These are phyloP conservation scores for Acephala macrosclerotiorum DNA, from an alignment of 2,329 filamentous ascomycete genomes.

Conservation along the genomic window DNA sequence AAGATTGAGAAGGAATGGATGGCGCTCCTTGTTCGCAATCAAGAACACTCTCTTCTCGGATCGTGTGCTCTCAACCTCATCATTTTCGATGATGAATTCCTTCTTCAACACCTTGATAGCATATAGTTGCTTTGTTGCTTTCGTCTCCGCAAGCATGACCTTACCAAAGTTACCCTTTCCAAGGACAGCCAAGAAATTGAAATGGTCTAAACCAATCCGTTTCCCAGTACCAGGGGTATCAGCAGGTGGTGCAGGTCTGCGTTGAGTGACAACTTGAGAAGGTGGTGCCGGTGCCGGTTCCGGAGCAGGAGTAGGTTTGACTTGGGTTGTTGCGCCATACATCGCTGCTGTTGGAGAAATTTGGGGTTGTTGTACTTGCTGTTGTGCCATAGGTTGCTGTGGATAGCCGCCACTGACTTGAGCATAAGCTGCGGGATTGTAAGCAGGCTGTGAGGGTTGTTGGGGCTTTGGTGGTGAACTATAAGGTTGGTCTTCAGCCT, in stretches of 20 bases:
- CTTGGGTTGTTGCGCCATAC: constrained; percentile 46
- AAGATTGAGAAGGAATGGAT: constrained; percentile 93
- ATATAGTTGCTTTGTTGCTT: constrained; percentile 88
- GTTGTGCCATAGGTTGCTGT: constrained; percentile 49
- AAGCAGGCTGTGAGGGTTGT: constrained; percentile 65
- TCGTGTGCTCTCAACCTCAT: constrained; percentile 96
- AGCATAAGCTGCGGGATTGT: constrained; percentile 82
- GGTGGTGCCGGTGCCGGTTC: constrained; percentile 37
- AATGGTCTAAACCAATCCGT: constrained; percentile 95
- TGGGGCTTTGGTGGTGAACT: constrained; percentile 45
- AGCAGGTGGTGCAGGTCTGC: constrained; percentile 72
- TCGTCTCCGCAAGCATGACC: constrained; percentile 98
- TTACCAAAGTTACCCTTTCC: constrained; percentile 99
- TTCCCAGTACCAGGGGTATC: constrained; percentile 77
- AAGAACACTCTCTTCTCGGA: constrained; percentile 98
- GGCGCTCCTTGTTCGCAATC: constrained; percentile 94
- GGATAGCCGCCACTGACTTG: constrained; percentile 62
- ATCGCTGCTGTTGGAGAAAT: constrained; percentile 41
- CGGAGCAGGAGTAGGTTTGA: constrained; percentile 34
- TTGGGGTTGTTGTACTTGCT: constrained; percentile 30
- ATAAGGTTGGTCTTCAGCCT: constrained; percentile 36
- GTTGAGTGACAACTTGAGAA: constrained; percentile 46
- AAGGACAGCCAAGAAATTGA: constrained; percentile 97
- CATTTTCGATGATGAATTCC: constrained; percentile 99
- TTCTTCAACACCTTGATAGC: constrained; percentile 99